Conservation (phyloP, 2,329 filamentous ascomycete species). For the Aspergillus neoniger region DNA sequence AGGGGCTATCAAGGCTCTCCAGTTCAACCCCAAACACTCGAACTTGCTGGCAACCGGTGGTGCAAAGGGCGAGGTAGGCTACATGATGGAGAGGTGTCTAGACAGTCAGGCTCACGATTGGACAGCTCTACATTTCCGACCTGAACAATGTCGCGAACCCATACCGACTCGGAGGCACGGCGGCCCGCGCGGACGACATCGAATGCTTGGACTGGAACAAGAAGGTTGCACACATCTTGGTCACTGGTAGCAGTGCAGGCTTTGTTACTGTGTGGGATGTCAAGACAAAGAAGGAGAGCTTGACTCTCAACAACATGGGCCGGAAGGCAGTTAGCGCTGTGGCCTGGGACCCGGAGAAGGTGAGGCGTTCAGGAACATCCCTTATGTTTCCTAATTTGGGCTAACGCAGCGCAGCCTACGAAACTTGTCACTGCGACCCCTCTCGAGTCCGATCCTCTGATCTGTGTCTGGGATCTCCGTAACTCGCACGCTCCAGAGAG, state of each 20-base stretch:
- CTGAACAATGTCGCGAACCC: conserved; percentile 85
- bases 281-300: conserved; percentile 94
- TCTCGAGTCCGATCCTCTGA: conserved; percentile 82
- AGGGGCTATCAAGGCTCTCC: conserved; percentile 87
- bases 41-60: conserved; percentile 92
- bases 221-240: conserved; percentile 93
- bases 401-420: conserved; percentile 60
- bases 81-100: not conserved
- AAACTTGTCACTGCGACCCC: conserved; percentile 91
- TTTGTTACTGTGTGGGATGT: conserved; percentile 99
- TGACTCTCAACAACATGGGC: conserved; percentile 86
- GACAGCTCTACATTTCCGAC: conserved; percentile 83
- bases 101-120: conserved; percentile 7
- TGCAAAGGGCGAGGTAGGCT: conserved; percentile 75
- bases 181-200: conserved; percentile 88
- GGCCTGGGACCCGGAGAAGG: conserved; percentile 94
- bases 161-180: conserved; percentile 83
- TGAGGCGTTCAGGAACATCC: conserved; percentile 20
- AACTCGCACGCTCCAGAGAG: conserved; percentile 92
- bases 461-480: conserved; percentile 90
- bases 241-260: conserved; percentile 87
- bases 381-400: not conserved
- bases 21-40: conserved; percentile 92
- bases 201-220: conserved; percentile 98
- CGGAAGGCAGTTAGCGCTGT: conserved; percentile 93